Base-by-base conservation (phyloP, 495 filamentous ascomycete species). In the Podospora australis region DNA sequence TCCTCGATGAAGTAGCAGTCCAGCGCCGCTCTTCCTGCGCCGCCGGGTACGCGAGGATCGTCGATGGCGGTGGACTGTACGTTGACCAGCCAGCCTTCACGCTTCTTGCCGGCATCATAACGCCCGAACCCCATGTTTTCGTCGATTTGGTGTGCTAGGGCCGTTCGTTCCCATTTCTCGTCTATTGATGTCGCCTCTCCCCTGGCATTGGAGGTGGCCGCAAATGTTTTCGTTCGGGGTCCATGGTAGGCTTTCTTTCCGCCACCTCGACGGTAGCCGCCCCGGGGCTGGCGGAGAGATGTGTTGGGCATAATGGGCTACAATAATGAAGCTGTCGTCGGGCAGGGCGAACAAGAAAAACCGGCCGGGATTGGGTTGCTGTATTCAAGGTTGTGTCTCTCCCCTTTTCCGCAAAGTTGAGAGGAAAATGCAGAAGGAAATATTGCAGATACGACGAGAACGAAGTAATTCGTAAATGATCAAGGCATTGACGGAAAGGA, bases 1-100 rank as follows among this genome's bases (percentile, higher is more conserved):
- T 96, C 88, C 60, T 92, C 89, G 40, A 99, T 80, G 68, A 99
- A 97, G 68, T 96, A 99, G 68, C 84, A 96, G 67, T 99, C 94
- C 45, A 99, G 83, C 6, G 84, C 92, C 2, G 92, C 88, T 52
- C 89, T 78, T 39, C 91, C 90, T 39, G 66, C 72, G 32, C 91
- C 66, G 46, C 85, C 83, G 9, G 82, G 80, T 4, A 87, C 71
- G 50, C 88, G 88, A 17, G 88, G 75, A 65, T 96, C 91, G 60
- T 94, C 85, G 28, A 97, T 73, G 16, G 78, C 81, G 0, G 92
- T 96, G 32, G 87, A 80, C 60, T 95, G 88, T 74, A 97, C 87
- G 59, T 96, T 97, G 46, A 88, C 87, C 14, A 99, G 78, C 92
- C 92, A 99, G 43, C 92, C 92, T 35, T 86, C 79, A 49, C 80